Percentiles rank a stretch among this genome's conserved stretches.
phyloP scores from a whole-genome alignment of 768 basidiomycete genomes.

The Rhodotorula diobovata region DNA sequence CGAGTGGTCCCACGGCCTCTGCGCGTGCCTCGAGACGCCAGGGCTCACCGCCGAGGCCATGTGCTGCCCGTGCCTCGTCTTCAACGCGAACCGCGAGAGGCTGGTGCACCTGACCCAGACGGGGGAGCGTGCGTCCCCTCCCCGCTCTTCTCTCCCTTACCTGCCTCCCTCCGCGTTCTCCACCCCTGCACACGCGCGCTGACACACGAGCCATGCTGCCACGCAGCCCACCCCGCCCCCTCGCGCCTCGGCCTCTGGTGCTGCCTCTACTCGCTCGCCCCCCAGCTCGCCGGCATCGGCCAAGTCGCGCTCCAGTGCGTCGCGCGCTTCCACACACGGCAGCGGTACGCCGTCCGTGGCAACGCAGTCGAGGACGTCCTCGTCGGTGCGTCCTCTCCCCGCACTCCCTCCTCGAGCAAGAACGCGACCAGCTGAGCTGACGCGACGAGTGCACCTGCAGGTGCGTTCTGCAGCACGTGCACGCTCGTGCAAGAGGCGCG shows the following conservation, averaged over 20 bases:
- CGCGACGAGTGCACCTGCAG: neutral
- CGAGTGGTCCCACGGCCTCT: slow-evolving; percentile 22
- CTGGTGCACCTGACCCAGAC: slow-evolving; percentile 9
- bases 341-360: slow-evolving; percentile 29
- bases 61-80: slow-evolving; percentile 34
- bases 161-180: neutral
- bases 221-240: slow-evolving; percentile 19
- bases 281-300: slow-evolving; percentile 28
- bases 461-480: slow-evolving; percentile 28
- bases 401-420: neutral
- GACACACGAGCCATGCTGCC: neutral
- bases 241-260: slow-evolving; percentile 21
- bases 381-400: slow-evolving; percentile 16
- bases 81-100: slow-evolving; percentile 11
- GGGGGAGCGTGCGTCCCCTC: slow-evolving; percentile 12
- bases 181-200: neutral
- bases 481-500: slow-evolving; percentile 35
- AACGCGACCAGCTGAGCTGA: neutral
- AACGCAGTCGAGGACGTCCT: slow-evolving; percentile 27
- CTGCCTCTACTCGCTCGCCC: slow-evolving; percentile 27
- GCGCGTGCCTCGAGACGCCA: slow-evolving; percentile 16
- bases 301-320: slow-evolving; percentile 32
- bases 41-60: slow-evolving; percentile 8
- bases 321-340: slow-evolving; percentile 20
- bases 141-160: neutral